These are phyloP conservation scores for Globisporangium acanthophoron DNA, from an alignment of 352 stramenopile species.

Conservation along the genomic window DNA sequence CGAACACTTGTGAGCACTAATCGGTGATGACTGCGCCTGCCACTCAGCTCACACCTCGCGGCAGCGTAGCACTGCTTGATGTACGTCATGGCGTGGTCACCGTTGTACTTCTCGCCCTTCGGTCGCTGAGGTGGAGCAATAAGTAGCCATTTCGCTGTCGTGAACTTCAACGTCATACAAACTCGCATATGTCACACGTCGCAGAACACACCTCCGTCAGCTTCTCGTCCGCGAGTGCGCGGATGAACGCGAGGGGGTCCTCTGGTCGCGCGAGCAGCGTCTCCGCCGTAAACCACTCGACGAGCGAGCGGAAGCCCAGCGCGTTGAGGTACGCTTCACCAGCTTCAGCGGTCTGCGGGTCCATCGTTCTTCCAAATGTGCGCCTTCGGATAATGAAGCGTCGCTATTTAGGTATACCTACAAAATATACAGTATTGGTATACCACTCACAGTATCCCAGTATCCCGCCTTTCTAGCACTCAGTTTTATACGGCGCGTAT, in stretches of 20 bases:
- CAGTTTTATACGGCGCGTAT: neutral
- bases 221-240: slow-evolving; percentile 78
- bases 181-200: neutral
- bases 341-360: slow-evolving; percentile 71
- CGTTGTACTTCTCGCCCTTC: slow-evolving; percentile 62
- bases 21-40: too few species aligned
- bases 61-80: slow-evolving; percentile 88
- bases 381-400: too few species aligned
- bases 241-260: slow-evolving; percentile 83
- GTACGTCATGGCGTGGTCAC: slow-evolving; percentile 73
- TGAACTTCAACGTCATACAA: neutral
- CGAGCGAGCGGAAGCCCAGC: slow-evolving; percentile 87
- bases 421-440: neutral
- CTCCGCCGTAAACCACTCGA: slow-evolving; percentile 90
- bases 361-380: slow-evolving; percentile 22
- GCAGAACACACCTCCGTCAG: slow-evolving; percentile 45
- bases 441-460: neutral
- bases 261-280: slow-evolving; percentile 77
- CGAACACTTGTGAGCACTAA: neutral
- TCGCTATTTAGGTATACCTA: too few species aligned
- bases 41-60: slow-evolving; percentile 36
- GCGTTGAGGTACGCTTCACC: slow-evolving; percentile 84
- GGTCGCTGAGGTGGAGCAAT: slow-evolving; percentile 17
- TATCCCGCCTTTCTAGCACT: too few species aligned
- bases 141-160: neutral